A percentile compares a stretch with the other conserved stretches of the same genome.
Evolutionary conservation across 768 basidiomycete genomes (phyloP).

Genomic region (Auriscalpium orientale): DNA sequence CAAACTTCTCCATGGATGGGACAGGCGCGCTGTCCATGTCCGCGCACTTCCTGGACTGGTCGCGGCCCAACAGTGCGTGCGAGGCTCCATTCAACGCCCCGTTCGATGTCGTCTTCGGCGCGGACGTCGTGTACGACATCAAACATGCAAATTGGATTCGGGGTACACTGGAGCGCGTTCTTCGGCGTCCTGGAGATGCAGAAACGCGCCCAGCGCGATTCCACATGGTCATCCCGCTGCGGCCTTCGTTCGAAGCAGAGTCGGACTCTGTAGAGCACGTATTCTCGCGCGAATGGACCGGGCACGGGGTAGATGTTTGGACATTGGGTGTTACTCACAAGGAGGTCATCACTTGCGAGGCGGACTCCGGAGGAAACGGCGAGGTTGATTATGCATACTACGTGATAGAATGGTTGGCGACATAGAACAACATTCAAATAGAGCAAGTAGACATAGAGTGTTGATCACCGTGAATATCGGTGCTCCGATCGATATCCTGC

Average conservation of each 20-base stretch:
- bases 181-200: conserved; percentile 23
- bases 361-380: conserved; percentile 27
- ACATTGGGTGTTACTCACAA: conserved; percentile 45
- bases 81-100: conserved; percentile 17
- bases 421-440: not conserved
- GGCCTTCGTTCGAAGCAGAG: conserved; percentile 55
- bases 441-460: no score
- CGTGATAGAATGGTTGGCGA: conserved; percentile 56
- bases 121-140: conserved; percentile 48
- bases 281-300: conserved; percentile 29
- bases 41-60: conserved; percentile 34
- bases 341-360: conserved; percentile 50
- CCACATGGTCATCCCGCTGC: conserved; percentile 73
- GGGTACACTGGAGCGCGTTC: conserved; percentile 30
- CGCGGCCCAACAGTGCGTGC: conserved; percentile 15
- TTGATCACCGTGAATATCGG: no score
- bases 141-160: conserved; percentile 42
- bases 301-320: conserved; percentile 9
- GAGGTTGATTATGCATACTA: conserved; percentile 68
- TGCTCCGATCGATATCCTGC: no score
- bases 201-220: conserved; percentile 30
- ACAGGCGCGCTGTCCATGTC: conserved; percentile 13
- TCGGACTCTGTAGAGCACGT: conserved; percentile 48
- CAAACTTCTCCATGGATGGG: conserved; percentile 23
- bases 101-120: conserved; percentile 45